Evolutionary conservation across 768 basidiomycete species (phyloP).

Genomic region (Suillus plorans): DNA sequence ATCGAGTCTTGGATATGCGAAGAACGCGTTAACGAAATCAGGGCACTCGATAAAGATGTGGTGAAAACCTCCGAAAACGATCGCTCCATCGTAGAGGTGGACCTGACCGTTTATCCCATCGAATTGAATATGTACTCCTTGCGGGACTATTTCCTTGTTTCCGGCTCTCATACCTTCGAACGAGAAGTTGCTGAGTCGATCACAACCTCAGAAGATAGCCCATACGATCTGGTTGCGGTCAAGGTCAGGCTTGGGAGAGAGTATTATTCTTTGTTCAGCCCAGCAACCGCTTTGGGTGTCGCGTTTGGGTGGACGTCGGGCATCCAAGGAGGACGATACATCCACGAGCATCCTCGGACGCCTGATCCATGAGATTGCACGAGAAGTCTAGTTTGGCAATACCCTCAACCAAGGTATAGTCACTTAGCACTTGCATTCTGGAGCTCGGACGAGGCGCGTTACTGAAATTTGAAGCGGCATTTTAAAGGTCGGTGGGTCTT

Average conservation of each 20-base stretch:
- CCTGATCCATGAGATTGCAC: not conserved
- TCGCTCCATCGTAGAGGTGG: conserved; percentile 4
- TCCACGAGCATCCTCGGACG: not conserved
- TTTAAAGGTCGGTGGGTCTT: not conserved
- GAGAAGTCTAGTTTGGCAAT: not conserved
- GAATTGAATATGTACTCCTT: conserved; percentile 4
- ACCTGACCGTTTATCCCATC: conserved; percentile 2
- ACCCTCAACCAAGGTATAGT: not conserved
- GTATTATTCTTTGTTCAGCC: conserved; percentile 5
- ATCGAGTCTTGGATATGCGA: conserved; percentile 4
- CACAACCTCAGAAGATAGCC: not conserved
- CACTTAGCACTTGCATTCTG: not conserved
- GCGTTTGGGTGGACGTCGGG: conserved; percentile 3
- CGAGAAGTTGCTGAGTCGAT: not conserved
- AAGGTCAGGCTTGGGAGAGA: conserved; percentile 3
- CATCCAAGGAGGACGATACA: not conserved
- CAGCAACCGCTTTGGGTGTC: not conserved
- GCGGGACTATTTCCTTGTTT: not conserved
- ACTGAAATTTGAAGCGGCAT: not conserved
- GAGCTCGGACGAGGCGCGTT: conserved; percentile 1
- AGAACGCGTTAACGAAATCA: conserved; percentile 1
- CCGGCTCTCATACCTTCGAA: not conserved
- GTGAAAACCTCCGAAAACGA: not conserved
- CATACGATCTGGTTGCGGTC: conserved; percentile 1
- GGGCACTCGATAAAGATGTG: not conserved